These are phyloP conservation scores for Daldinia eschscholtzii DNA, from an alignment of 2,329 filamentous ascomycete species.

Conservation along the genomic window DNA sequence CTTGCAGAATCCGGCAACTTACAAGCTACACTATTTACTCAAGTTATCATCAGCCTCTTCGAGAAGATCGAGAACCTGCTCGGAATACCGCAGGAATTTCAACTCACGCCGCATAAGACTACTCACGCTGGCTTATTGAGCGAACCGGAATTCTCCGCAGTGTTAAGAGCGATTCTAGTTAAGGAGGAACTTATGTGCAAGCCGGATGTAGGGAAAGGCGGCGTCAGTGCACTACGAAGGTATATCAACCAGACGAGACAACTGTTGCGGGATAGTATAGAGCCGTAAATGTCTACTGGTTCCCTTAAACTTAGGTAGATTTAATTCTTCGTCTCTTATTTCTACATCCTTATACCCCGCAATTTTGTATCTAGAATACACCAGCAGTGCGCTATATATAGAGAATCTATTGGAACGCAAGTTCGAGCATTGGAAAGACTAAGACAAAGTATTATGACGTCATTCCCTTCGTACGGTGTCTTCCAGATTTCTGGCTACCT, in stretches of 20 bases:
- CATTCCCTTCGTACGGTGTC: too few relatives aligned
- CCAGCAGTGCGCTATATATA: too few relatives aligned
- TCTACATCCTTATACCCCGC: not conserved
- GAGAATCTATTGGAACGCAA: too few relatives aligned
- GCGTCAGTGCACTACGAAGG: conserved; percentile 19
- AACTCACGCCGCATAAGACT: not conserved
- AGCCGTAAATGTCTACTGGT: not conserved
- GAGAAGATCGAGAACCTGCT: conserved; percentile 26
- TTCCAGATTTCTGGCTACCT: too few relatives aligned
- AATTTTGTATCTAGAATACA: not conserved
- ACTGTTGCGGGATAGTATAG: conserved; percentile 21
- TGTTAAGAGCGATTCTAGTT: not conserved
- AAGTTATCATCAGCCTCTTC: conserved; percentile 26
- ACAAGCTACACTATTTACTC: conserved; percentile 26
- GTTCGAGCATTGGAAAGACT: too few relatives aligned
- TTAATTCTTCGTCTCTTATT: not conserved
- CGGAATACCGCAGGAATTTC: conserved; percentile 21
- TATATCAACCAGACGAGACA: conserved; percentile 15
- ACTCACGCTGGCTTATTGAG: conserved; percentile 6
- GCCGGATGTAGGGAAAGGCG: conserved; percentile 21
- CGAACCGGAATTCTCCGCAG: conserved; percentile 8
- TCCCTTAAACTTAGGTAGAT: not conserved
- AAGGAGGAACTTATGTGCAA: conserved; percentile 21
- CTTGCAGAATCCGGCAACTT: conserved; percentile 23
- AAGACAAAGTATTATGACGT: too few relatives aligned